Evolutionary conservation across 2,329 filamentous ascomycete species (phyloP).

Genomic region (Oidium heveae): DNA sequence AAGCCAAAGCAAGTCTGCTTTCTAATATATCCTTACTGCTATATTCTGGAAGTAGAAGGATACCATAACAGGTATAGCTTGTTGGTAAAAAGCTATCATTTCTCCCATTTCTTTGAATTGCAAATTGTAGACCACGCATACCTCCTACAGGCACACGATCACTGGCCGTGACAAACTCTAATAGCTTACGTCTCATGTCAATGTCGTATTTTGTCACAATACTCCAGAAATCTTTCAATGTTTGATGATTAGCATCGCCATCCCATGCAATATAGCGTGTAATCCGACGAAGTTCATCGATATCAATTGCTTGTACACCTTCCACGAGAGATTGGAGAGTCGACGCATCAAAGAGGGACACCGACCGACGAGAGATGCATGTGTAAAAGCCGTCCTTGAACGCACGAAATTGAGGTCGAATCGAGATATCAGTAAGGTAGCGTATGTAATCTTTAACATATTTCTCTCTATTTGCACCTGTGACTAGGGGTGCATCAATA

Average conservation of each 20-base stretch:
- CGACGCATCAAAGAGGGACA: conserved; percentile 40
- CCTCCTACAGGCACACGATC: conserved; percentile 78
- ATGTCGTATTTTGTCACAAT: conserved; percentile 44
- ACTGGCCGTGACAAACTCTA: conserved; percentile 89
- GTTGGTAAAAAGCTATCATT: conserved; percentile 47
- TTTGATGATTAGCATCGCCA: conserved; percentile 27
- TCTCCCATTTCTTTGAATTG: conserved; percentile 52
- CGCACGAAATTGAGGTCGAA: conserved; percentile 52
- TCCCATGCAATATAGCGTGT: conserved; percentile 67
- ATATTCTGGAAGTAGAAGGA: conserved; percentile 67
- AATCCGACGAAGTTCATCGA: conserved; percentile 42
- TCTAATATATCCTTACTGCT: conserved; percentile 39
- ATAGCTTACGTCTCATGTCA: conserved; percentile 44
- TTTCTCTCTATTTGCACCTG: conserved; percentile 47
- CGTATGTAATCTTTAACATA: conserved; percentile 69
- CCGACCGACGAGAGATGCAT: conserved; percentile 43
- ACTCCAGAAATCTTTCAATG: conserved; percentile 62
- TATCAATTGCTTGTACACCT: conserved; percentile 58
- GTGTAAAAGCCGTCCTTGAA: conserved; percentile 61
- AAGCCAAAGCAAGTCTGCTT: conserved; percentile 56
- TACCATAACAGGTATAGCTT: conserved; percentile 83
- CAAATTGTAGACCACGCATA: conserved; percentile 57
- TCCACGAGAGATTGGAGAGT: conserved; percentile 60
- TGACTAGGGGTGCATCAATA: conserved; percentile 41
- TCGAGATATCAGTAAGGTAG: conserved; percentile 56